Conservation (phyloP, 2,329 filamentous ascomycete genomes). For the Periglandula ipomoeae region DNA sequence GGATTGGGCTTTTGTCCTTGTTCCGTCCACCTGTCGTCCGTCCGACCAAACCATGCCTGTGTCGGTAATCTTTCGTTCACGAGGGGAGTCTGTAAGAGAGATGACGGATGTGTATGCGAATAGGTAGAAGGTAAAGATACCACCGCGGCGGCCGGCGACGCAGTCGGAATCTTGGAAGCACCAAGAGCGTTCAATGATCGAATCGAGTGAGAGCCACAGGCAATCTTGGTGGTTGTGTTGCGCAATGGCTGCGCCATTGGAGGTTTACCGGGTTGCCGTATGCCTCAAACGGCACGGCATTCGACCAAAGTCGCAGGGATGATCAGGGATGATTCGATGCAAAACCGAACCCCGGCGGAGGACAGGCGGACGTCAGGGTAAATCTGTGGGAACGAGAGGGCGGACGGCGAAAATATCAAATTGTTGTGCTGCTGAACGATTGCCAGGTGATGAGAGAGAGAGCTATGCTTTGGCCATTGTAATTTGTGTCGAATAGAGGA, state of each 20-base stretch:
- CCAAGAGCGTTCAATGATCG: not conserved
- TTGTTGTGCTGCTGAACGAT: too few species aligned
- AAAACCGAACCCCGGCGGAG: too few species aligned
- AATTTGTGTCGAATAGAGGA: too few species aligned
- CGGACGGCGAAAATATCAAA: too few species aligned
- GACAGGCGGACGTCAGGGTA: too few species aligned
- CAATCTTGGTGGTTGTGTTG: slow-evolving; percentile 15
- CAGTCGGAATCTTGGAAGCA: not conserved
- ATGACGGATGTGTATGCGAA: not conserved
- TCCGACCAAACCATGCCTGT: slow-evolving; percentile 23
- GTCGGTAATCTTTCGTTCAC: slow-evolving; percentile 1
- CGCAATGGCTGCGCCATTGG: slow-evolving; percentile 24
- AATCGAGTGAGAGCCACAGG: slow-evolving; percentile 3
- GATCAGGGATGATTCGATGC: too few species aligned
- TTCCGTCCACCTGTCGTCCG: slow-evolving; percentile 19
- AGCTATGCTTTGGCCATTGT: too few species aligned
- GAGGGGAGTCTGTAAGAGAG: slow-evolving; percentile 5
- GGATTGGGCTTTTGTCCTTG: slow-evolving; percentile 26
- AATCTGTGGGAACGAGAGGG: too few species aligned
- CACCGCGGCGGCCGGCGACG: not conserved
- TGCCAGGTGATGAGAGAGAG: too few species aligned
- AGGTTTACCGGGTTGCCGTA: not conserved
- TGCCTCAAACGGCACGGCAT: slow-evolving; percentile 2
- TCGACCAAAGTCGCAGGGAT: slow-evolving; percentile 12
- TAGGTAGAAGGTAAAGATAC: not conserved